phyloP scores from a whole-genome alignment of 2,329 filamentous ascomycete species.

The Hypoxylon sp. region DNA sequence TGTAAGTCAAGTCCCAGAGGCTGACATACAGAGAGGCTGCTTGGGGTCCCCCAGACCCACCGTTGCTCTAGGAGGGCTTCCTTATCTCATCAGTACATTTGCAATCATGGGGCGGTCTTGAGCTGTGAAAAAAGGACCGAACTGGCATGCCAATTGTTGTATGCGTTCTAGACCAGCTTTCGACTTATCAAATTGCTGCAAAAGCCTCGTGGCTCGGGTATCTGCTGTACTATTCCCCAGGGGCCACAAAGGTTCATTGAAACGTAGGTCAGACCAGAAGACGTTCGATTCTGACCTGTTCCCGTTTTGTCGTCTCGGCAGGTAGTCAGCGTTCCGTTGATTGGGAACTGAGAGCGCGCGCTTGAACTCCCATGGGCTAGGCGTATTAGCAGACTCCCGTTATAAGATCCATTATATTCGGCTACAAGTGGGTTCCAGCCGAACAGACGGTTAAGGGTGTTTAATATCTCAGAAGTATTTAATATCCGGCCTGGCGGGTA shows the following conservation, averaged over 20 bases:
- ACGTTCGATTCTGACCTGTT: conserved; percentile 44
- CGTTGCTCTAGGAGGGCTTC: conserved; percentile 19
- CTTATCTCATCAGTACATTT: conserved; percentile 37
- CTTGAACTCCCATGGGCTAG: conserved; percentile 17
- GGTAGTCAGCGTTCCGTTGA: conserved; percentile 31
- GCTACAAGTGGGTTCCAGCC: conserved; percentile 34
- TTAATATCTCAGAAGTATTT: conserved; percentile 46
- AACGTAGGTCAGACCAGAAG: conserved; percentile 44
- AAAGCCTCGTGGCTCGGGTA: conserved; percentile 35
- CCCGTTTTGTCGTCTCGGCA: conserved; percentile 36
- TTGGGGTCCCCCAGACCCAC: conserved; percentile 30
- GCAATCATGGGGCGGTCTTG: conserved; percentile 27
- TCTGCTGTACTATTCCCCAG: conserved; percentile 25
- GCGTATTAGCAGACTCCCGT: conserved; percentile 30
- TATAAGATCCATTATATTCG: conserved; percentile 35
- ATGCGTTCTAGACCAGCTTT: conserved; percentile 43
- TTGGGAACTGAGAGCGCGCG: conserved; percentile 27
- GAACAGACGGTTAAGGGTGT: conserved; percentile 34
- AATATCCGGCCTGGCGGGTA: conserved; percentile 45
- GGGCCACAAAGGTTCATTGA: conserved; percentile 41
- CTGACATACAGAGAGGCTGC: conserved; percentile 37
- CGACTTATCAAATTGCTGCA: conserved; percentile 37
- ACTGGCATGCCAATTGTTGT: conserved; percentile 31
- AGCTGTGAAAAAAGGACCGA: conserved; percentile 45
- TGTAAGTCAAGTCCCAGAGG: conserved; percentile 36